These are phyloP conservation scores for Arxiozyma telluris DNA, from an alignment of 1,139 yeast genomes.

Conservation along the genomic window DNA sequence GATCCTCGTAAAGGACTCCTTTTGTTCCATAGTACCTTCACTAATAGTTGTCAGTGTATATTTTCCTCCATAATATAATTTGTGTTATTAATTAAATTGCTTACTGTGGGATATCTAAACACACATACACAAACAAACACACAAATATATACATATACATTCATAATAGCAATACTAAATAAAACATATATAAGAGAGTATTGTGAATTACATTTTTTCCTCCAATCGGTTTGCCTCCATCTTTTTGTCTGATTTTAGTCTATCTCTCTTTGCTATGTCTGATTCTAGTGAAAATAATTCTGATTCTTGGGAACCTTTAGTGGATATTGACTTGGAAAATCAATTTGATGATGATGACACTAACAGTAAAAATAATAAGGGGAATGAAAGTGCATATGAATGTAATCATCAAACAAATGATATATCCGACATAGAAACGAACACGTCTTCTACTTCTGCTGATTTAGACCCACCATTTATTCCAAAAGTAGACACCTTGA, in stretches of 20 bases:
- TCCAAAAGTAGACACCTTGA: not conserved
- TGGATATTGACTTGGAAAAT: constrained; percentile 6
- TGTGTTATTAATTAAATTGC: not conserved
- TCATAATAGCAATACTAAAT: not conserved
- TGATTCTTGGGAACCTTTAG: constrained; percentile 14
- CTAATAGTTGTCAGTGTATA: no score
- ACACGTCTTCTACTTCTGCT: not conserved
- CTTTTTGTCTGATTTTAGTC: not conserved
- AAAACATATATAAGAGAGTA: not conserved
- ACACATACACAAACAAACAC: no score
- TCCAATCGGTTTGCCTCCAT: not conserved
- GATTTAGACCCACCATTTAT: not conserved
- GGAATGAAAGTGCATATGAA: not conserved
- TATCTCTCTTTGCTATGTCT: not conserved
- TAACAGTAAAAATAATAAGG: not conserved
- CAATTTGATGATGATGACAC: not conserved
- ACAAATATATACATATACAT: not conserved
- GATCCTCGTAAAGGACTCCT: no score
- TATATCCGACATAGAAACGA: not conserved
- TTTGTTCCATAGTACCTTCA: not conserved
- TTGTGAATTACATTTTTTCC: not conserved
- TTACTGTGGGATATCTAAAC: not conserved
- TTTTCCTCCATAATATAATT: not conserved
- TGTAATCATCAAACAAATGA: not conserved
- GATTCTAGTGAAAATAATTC: constrained; percentile 3